phyloP scores from a whole-genome alignment of 1,284 basidiomycete species.

The Moesziomyces sp. region DNA sequence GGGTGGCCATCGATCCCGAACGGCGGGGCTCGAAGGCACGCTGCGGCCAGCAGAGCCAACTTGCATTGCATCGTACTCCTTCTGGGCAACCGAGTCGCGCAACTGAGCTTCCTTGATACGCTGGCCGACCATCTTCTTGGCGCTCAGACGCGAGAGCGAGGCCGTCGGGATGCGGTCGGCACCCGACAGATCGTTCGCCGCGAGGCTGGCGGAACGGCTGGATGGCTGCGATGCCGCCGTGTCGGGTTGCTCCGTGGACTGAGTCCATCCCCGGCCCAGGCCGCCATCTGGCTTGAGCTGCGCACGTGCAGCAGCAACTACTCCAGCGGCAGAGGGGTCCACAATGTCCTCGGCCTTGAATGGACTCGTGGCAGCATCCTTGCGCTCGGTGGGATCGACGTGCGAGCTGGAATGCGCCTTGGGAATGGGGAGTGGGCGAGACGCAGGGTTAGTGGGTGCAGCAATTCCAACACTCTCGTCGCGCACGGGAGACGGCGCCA shows the following conservation, averaged over 20 bases:
- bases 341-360: slow-evolving; percentile 44
- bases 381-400: slow-evolving; percentile 25
- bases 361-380: slow-evolving; percentile 52
- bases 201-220: slow-evolving; percentile 21
- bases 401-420: slow-evolving; percentile 21
- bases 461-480: slow-evolving; percentile 1
- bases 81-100: slow-evolving; percentile 39
- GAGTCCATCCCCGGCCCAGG: slow-evolving; percentile 32
- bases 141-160: slow-evolving; percentile 54
- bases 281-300: slow-evolving; percentile 19
- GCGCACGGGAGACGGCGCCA: slow-evolving; percentile 3
- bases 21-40: slow-evolving; percentile 34
- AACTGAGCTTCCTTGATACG: slow-evolving; percentile 58
- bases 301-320: slow-evolving; percentile 3
- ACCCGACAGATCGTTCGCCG: slow-evolving; percentile 17
- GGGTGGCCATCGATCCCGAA: slow-evolving; percentile 48
- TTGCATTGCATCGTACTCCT: slow-evolving; percentile 35
- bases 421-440: slow-evolving; percentile 33
- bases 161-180: slow-evolving; percentile 52
- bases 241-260: slow-evolving; percentile 12
- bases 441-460: slow-evolving; percentile 12
- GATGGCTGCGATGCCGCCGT: slow-evolving; percentile 12
- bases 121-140: slow-evolving; percentile 59
- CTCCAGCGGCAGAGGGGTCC: slow-evolving; percentile 4
- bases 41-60: slow-evolving; percentile 25